phyloP scores from a whole-genome alignment of 2,329 filamentous ascomycete species.

The Colletotrichum phormii region DNA sequence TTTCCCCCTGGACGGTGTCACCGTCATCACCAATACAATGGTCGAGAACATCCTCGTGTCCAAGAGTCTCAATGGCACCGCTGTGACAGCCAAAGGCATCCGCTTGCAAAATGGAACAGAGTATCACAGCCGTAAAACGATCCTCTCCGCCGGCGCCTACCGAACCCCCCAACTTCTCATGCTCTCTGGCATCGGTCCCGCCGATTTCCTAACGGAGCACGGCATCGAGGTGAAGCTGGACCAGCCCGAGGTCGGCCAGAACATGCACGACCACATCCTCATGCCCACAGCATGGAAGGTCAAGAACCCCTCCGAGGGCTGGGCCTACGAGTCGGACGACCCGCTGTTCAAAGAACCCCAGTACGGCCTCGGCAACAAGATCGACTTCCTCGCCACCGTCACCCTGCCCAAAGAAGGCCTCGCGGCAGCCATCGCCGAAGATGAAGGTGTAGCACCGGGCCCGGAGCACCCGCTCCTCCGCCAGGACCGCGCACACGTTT shows the following conservation, averaged over 20 bases:
- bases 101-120: constrained; percentile 44
- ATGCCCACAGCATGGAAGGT: constrained; percentile 45
- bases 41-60: constrained; percentile 39
- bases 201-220: constrained; percentile 51
- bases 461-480: constrained; percentile 47
- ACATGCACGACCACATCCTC: constrained; percentile 63
- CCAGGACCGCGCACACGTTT: constrained; percentile 19
- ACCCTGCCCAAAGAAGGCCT: constrained; percentile 44
- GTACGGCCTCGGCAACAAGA: constrained; percentile 49
- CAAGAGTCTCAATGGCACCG: constrained; percentile 1
- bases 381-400: constrained; percentile 50
- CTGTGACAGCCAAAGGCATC: constrained; percentile 40
- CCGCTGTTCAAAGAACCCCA: constrained; percentile 49
- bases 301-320: constrained; percentile 46
- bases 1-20: constrained; percentile 42
- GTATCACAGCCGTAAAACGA: constrained; percentile 45
- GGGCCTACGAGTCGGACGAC: constrained; percentile 44
- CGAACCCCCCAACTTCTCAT: constrained; percentile 63
- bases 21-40: constrained; percentile 40
- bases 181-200: constrained; percentile 63
- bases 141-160: constrained; percentile 60
- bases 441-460: constrained; percentile 42
- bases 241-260: constrained; percentile 61
- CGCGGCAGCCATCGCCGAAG: constrained; percentile 46
- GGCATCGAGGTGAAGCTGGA: constrained; percentile 55